Evolutionary conservation across 345 rosid genomes (phyloP), one percentile per base, ranked within the genome.

Genomic region (Eucalyptus polybractea): DNA sequence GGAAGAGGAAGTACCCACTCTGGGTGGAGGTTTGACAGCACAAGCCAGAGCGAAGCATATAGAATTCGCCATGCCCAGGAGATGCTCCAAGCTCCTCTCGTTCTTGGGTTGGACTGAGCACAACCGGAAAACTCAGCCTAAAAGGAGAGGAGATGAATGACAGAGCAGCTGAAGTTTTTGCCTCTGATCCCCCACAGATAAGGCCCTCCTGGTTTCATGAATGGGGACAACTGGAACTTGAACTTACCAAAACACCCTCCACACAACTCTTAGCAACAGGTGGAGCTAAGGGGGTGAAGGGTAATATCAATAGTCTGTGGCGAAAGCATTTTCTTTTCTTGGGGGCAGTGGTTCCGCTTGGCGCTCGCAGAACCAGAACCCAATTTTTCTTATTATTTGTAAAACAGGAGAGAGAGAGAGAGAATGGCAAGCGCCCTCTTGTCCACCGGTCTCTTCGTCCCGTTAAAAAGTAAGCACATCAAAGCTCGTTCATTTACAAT

Each of bases 361-460:
- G 50, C 85, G 10, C 54, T 88, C 27, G 50, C 69, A 13, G 54
- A 27, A 29, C 44, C 87, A 24, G 40, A 45, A 19, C 65, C 9
- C 44, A 21, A 89, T 7, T n/a, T 42, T n/a, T 45, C 87, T n/a
- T 44, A 33, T 31, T 83, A 60, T n/a, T 62, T n/a, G 24, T 33
- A 24, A 89, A 88, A 88, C 86, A 25, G 22, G 76, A 9, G 80
- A 33, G 24, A 62, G 25, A 29, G 85, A 89, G 89, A 88, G 89
- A 89, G 90, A 86, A 95, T 94, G 97, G 94, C 93, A 19, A 87
- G 88, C 67, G 88, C 92, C 87, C 92, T 93, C 91, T 86, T 93
- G 88, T 88, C 94, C 53, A 50, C 91, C 42, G 33, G 93, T 44
- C 76, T 91, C 89, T 72, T 90, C 89, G 91, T 93, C 60, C 90